Evolutionary conservation across 1,284 basidiomycete species (phyloP).

Genomic region (Tylopilus sp.): DNA sequence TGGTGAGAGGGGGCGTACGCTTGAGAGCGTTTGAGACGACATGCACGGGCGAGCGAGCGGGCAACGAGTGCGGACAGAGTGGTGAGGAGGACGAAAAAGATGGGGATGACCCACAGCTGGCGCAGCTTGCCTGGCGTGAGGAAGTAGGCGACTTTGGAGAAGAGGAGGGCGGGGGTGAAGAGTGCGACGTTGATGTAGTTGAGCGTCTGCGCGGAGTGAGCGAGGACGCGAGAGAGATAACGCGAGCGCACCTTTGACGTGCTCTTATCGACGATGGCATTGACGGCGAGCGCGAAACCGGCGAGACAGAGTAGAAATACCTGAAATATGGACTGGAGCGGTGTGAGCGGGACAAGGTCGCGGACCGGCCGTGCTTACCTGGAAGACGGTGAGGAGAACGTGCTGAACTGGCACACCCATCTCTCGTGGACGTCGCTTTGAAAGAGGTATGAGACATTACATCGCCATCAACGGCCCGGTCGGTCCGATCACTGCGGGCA

Average conservation of each 20-base stretch:
- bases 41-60: conserved; percentile 45
- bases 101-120: conserved; percentile 89
- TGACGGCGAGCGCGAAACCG: conserved; percentile 76
- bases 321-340: conserved; percentile 74
- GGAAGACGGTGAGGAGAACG: conserved; percentile 28
- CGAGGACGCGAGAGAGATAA: not conserved
- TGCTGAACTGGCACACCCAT: conserved; percentile 11
- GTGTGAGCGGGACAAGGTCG: conserved; percentile 4
- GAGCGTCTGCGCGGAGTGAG: conserved; percentile 49
- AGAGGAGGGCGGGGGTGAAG: conserved; percentile 88
- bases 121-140: conserved; percentile 73
- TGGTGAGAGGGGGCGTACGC: conserved; percentile 38
- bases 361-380: conserved; percentile 11
- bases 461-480: too few species aligned
- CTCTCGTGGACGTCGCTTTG: too few species aligned
- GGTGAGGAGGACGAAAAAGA: conserved; percentile 74
- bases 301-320: conserved; percentile 85
- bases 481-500: not conserved
- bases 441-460: too few species aligned
- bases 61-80: conserved; percentile 56
- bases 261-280: conserved; percentile 81
- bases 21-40: conserved; percentile 58
- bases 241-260: conserved; percentile 67
- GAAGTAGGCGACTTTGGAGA: conserved; percentile 89
- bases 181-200: conserved; percentile 80